Evolutionary conservation across 768 basidiomycete genomes (phyloP).

Genomic region (Pleurotus tuoliensis): DNA sequence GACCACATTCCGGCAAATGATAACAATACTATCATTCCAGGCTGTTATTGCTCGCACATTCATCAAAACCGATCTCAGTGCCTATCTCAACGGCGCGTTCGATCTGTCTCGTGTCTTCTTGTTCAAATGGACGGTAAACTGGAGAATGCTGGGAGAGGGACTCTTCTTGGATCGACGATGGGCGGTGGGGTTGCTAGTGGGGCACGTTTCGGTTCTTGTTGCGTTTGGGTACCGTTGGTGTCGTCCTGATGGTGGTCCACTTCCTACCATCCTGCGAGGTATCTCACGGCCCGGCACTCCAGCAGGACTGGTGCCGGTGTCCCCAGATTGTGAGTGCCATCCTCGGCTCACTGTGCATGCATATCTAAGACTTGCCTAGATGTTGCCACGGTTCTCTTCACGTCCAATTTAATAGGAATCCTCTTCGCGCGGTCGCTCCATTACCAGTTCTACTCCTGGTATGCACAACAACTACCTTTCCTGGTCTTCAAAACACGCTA

Average conservation of each 20-base stretch:
- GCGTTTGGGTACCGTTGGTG: conserved; percentile 81
- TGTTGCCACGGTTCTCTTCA: conserved; percentile 78
- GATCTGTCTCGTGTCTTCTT: conserved; percentile 86
- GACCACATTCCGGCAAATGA: conserved; percentile 45
- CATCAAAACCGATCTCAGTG: conserved; percentile 50
- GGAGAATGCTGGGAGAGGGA: conserved; percentile 83
- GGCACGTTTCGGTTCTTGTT: conserved; percentile 57
- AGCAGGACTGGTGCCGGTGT: conserved; percentile 41
- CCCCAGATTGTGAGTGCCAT: conserved; percentile 57
- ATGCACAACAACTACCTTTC: conserved; percentile 86
- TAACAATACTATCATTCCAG: conserved; percentile 49
- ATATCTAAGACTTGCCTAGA: conserved; percentile 37
- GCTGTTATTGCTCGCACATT: conserved; percentile 67
- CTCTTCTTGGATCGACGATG: conserved; percentile 65
- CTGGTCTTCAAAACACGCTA: conserved; percentile 72
- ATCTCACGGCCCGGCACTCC: conserved; percentile 47
- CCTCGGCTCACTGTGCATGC: conserved; percentile 12
- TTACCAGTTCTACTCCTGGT: conserved; percentile 99
- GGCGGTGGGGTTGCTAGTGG: conserved; percentile 58
- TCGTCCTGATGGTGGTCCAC: conserved; percentile 62
- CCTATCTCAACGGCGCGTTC: conserved; percentile 78
- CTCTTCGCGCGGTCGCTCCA: conserved; percentile 91
- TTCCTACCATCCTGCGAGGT: conserved; percentile 49
- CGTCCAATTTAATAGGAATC: conserved; percentile 89
- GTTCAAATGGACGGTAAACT: conserved; percentile 98